Base-by-base conservation (phyloP, 2,329 filamentous ascomycete species). In the Corynespora cassiicola region DNA sequence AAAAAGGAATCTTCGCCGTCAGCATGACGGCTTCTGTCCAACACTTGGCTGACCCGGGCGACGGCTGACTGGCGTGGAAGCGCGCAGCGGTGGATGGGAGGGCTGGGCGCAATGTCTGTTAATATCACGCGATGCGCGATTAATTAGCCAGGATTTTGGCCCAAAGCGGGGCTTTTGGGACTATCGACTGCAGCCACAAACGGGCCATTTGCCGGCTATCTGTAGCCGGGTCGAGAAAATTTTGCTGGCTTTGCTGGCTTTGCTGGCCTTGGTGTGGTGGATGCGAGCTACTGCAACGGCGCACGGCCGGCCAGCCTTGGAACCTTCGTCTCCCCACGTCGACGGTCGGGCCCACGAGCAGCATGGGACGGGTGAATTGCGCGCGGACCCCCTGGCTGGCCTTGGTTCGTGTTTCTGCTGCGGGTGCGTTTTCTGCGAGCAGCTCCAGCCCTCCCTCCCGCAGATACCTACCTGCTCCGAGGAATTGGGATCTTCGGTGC, bases 101-200 rank as follows among this genome's bases (percentile, higher is more conserved):
- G 7, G 12, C 28, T 17, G 30, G 19, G 31, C 39, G 41, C 35
- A 57, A 50, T 42, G 40, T 47, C 47, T 44, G 44, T 35, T 47
- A 50, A 54, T 45, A 43, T 54, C 34, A 41, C 46, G 21, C 18
- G 12, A 31, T 42, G 40, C 44, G 30, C 14, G 21, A 50, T 45
- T 63, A 67, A 64, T 67, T 67, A 63, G 42, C 54, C 46, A 31
- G 39, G 53, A 62, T 61, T 66, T 15, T 16, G 26, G 36, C 57
- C 50, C 9, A 39, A 59, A 63, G 58, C 52, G 60, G 58, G 54
- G 50, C 47, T 37, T 46, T 61, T 49, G n/a, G n/a, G n/a, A n/a
- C n/a, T n/a, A 23, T 22, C 52, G 43, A 36, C 37, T 16, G 11
- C 12, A 47, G 31, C 52, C 50, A 44, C 31, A 50, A 46, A 52